Conservation (phyloP, 169 alveolate species). For the Plasmodium cynomolgi region DNA sequence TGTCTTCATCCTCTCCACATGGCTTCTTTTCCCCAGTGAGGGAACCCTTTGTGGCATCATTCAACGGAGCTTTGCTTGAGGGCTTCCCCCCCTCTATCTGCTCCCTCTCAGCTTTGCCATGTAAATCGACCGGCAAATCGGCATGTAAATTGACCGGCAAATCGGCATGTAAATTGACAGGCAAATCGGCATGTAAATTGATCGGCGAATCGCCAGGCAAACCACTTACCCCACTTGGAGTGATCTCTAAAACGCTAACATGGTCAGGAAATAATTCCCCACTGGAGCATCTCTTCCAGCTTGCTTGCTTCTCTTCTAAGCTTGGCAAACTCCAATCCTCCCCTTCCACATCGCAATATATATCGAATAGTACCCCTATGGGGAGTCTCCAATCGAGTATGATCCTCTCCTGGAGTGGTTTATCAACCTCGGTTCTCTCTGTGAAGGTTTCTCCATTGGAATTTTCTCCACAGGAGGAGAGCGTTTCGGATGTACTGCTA, state of each 20-base stretch:
- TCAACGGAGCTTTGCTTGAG: background rate
- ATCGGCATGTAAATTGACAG: too few relatives aligned
- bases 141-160: too few relatives aligned
- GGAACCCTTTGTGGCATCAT: background rate
- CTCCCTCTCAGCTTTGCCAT: background rate
- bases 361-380: slow-evolving; percentile 63
- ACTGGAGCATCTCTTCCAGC: slow-evolving; percentile 19
- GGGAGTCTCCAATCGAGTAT: slow-evolving; percentile 72
- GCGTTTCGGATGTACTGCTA: background rate
- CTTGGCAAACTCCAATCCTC: background rate
- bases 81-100: background rate
- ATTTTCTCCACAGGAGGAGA: background rate
- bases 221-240: background rate
- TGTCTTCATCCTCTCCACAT: background rate
- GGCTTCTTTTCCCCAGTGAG: background rate
- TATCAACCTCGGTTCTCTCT: background rate
- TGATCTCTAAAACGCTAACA: slow-evolving; percentile 26
- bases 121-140: too few relatives aligned
- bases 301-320: background rate
- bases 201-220: too few relatives aligned
- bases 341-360: slow-evolving; percentile 44
- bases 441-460: background rate
- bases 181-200: too few relatives aligned
- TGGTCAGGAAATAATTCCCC: slow-evolving; percentile 29
- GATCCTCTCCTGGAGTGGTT: slow-evolving; percentile 1